A percentile compares a stretch with the other conserved stretches of the same genome.
Conservation (phyloP, 345 rosid species). For the Clausena lansium region DNA sequence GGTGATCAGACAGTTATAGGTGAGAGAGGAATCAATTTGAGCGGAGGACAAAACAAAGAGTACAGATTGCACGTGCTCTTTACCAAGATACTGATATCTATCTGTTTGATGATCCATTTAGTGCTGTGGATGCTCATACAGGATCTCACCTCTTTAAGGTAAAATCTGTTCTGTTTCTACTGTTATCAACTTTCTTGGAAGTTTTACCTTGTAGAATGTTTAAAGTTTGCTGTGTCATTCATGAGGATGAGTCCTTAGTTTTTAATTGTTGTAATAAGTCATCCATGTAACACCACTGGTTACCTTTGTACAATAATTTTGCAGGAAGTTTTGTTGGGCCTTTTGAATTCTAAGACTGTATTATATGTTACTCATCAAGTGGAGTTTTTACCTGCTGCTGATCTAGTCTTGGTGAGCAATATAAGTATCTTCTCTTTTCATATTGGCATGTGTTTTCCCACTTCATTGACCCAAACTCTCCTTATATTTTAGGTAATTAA, state of each 20-base stretch:
- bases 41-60: slow-evolving; percentile 88
- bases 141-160: slow-evolving; percentile 86
- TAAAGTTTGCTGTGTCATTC: background rate
- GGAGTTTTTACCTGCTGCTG: slow-evolving; percentile 75
- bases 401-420: slow-evolving; percentile 64
- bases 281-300: background rate
- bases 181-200: background rate
- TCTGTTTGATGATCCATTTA: slow-evolving; percentile 87
- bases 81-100: slow-evolving; percentile 88
- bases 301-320: background rate
- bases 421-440: background rate
- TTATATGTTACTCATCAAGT: slow-evolving; percentile 87
- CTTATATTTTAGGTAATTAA: slow-evolving; percentile 60
- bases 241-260: background rate
- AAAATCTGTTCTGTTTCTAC: background rate
- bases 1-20: slow-evolving; percentile 89
- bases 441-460: background rate
- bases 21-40: slow-evolving; percentile 83
- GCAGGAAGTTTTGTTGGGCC: slow-evolving; percentile 66
- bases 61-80: slow-evolving; percentile 82
- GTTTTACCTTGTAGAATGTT: no score
- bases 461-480: background rate
- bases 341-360: slow-evolving; percentile 54
- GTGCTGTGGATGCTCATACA: slow-evolving; percentile 90
- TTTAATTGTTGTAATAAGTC: background rate